These are phyloP conservation scores for Lyophyllum shimeji DNA, from an alignment of 768 basidiomycete genomes.

Conservation along the genomic window DNA sequence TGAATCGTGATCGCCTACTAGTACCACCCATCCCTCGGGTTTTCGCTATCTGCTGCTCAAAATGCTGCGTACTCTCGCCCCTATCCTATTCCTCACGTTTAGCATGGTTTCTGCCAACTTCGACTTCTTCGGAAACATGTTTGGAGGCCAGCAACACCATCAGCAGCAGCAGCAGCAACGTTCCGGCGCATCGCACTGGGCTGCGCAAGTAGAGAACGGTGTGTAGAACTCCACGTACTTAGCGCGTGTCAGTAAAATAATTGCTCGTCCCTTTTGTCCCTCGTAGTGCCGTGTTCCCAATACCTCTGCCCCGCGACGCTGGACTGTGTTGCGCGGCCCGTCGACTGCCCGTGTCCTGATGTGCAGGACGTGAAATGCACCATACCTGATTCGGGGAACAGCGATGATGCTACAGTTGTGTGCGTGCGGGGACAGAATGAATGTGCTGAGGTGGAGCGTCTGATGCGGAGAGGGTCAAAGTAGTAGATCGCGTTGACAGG, in stretches of 20 bases:
- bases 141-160: slow-evolving; percentile 61
- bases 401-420: slow-evolving; percentile 57
- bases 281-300: slow-evolving; percentile 63
- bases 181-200: slow-evolving; percentile 60
- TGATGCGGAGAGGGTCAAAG: slow-evolving; percentile 39
- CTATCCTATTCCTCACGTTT: slow-evolving; percentile 34
- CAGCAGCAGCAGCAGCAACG: slow-evolving; percentile 54
- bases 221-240: slow-evolving; percentile 18
- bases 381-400: slow-evolving; percentile 60
- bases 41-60: background rate
- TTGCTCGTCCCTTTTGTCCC: background rate
- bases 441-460: slow-evolving; percentile 59
- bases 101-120: slow-evolving; percentile 62
- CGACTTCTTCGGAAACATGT: slow-evolving; percentile 79
- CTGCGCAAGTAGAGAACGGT: slow-evolving; percentile 66
- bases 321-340: slow-evolving; percentile 59
- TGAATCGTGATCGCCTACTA: too few relatives aligned
- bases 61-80: slow-evolving; percentile 17
- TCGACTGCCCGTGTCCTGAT: slow-evolving; percentile 79
- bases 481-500: background rate
- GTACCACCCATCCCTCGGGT: too few relatives aligned
- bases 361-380: slow-evolving; percentile 75
- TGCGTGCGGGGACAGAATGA: slow-evolving; percentile 68
- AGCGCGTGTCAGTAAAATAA: background rate
- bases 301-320: slow-evolving; percentile 79